Base-by-base conservation (phyloP, 495 filamentous ascomycete genomes). In the Echria macrotheca region DNA sequence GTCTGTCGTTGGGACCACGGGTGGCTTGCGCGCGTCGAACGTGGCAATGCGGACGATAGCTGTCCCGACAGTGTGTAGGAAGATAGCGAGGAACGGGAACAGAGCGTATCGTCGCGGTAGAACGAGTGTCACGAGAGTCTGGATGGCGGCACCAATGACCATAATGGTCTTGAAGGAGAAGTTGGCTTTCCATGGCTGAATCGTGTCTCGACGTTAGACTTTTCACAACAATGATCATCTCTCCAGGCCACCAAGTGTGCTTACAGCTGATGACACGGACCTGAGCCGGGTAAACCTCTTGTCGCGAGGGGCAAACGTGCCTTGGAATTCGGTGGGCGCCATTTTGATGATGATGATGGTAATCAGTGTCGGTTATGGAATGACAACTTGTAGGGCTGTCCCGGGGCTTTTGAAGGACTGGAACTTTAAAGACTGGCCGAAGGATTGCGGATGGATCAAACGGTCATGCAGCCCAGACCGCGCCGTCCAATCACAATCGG, bases 131-230 rank as follows among this genome's bases (percentile, higher is more conserved):
- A 70, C 38, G 5, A 65, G 5, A n/a, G 52, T 58, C 53, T 77
- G 73, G 6, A 55, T 43, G 21, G 69, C 21, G 17, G 68, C 75
- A n/a, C 73, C 75, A 5, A 76, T 22, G 14, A 65, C 50, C 18
- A 78, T 56, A 60, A 73, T 69, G 22, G 68, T 71, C 10, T 63
- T 54, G 14, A 76, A 40, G 21, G 59, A 58, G 40, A 75, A 55
- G 11, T 36, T 21, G 26, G 58, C 47, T 47, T 64, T 61, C 18
- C 60, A 18, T 10, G 58, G 17, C 45, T 52, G 14, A 5, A 7
- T 5, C 3, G 17, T 7, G 21, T 51, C 22, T 43, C 4, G 28
- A 24, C 15, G n/a, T 43, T 26, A 9, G 24, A 23, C 24, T 21
- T 18, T 11, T 1, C 7, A 22, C 6, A 11, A 19, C 8, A 28